Evolutionary conservation across 73 alveolate species (phyloP).

Genomic region (Uronychia binucleata): DNA sequence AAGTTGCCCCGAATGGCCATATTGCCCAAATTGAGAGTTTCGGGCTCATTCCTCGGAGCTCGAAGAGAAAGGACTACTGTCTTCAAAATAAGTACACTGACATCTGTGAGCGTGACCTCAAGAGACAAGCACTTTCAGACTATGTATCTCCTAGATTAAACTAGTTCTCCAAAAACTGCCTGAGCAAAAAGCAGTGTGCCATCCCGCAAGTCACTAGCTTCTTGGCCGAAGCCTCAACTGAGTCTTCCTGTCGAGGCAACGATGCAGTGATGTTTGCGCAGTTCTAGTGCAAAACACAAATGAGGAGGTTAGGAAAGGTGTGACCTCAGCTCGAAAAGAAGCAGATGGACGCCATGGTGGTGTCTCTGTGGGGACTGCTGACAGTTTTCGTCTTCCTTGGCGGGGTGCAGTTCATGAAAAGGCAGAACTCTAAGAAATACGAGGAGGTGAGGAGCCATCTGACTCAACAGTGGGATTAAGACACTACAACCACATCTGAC

Average conservation of each 20-base stretch:
- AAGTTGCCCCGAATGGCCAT: background rate
- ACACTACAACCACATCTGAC: constrained; percentile 55
- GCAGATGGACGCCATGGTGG: background rate
- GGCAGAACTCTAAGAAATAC: constrained; percentile 1
- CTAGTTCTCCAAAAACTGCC: background rate
- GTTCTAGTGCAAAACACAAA: background rate
- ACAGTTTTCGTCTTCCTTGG: constrained; percentile 28
- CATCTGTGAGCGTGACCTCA: background rate
- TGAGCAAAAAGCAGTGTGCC: background rate
- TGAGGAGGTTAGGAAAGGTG: background rate
- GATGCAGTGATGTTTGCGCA: background rate
- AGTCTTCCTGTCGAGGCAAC: background rate
- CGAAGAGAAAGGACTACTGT: background rate
- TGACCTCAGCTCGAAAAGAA: background rate
- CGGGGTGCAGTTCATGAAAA: constrained; percentile 13
- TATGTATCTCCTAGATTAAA: background rate
- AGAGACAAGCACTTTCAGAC: background rate
- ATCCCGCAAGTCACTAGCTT: background rate
- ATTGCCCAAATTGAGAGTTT: background rate
- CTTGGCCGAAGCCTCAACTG: background rate
- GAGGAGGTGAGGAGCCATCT: no score
- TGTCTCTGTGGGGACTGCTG: background rate
- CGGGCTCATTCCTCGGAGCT: background rate
- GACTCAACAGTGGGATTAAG: constrained; percentile 55
- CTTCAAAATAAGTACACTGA: background rate